Evolutionary conservation across 129 eudicot genomes (phyloP).

Genomic region (Escallonia rubra): DNA sequence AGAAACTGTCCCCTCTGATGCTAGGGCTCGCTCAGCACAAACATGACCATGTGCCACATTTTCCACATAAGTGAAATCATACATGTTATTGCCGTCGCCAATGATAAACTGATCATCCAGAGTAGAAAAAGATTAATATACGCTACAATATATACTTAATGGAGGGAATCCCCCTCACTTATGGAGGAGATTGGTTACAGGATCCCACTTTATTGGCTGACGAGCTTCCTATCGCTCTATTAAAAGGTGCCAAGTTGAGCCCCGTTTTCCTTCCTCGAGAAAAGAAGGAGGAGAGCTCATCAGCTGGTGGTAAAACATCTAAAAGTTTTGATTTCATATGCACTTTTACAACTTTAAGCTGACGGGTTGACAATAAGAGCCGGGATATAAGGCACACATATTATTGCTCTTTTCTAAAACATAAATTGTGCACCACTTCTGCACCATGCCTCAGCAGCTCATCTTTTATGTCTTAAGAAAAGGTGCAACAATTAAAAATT

Average conservation of each 20-base stretch:
- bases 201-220: not conserved
- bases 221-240: not conserved
- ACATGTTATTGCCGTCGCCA: conserved; percentile 88
- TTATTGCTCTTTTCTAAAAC: too few relatives aligned
- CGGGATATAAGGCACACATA: too few relatives aligned
- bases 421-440: too few relatives aligned
- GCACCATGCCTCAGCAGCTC: too few relatives aligned
- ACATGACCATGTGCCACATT: conserved; percentile 99
- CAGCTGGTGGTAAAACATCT: too few relatives aligned
- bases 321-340: too few relatives aligned
- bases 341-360: too few relatives aligned
- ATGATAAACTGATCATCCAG: conserved; percentile 56
- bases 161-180: not conserved
- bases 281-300: too few relatives aligned
- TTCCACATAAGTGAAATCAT: conserved; percentile 92
- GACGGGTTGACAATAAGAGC: not conserved
- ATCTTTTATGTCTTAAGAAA: too few relatives aligned
- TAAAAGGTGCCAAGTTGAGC: too few relatives aligned
- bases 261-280: not conserved
- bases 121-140: conserved; percentile 1
- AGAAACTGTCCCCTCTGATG: conserved; percentile 70
- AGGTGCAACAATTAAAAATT: too few relatives aligned
- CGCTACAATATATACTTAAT: too few relatives aligned
- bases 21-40: conserved; percentile 97
- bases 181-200: not conserved